Evolutionary conservation across 164 flowering plant species (phyloP).

Genomic region (Sextonia rubra): DNA sequence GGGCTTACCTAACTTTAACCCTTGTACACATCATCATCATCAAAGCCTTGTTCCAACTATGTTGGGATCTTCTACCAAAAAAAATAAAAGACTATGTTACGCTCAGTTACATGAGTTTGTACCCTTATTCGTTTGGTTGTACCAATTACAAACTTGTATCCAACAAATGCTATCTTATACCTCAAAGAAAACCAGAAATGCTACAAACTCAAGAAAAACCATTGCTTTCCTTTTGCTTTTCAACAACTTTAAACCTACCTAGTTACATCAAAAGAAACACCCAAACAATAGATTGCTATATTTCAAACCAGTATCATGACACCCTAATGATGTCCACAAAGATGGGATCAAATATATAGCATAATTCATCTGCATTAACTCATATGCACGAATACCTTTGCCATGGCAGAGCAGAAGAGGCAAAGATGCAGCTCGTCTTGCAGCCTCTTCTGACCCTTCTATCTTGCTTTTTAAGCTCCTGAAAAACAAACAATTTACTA

Average conservation of each 20-base stretch:
- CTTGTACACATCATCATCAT: too few species aligned
- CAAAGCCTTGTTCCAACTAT: too few species aligned
- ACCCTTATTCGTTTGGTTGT: too few species aligned
- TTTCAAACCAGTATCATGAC: not conserved
- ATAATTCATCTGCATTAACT: not conserved
- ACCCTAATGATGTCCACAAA: not conserved
- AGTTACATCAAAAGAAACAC: not conserved
- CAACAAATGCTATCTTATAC: not conserved
- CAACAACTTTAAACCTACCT: not conserved
- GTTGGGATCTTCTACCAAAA: not conserved
- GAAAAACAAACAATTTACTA: constrained; percentile 13
- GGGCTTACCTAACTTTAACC: too few species aligned
- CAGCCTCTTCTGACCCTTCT: constrained; percentile 74
- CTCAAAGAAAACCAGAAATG: too few species aligned
- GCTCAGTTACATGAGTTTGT: not conserved
- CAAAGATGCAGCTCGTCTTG: constrained; percentile 78
- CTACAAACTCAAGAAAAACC: not conserved
- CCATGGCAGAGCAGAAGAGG: constrained; percentile 92
- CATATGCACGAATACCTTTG: constrained; percentile 41
- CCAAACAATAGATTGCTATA: not conserved
- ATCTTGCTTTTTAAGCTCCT: constrained; percentile 73
- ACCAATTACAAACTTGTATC: not conserved
- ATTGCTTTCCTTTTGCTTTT: not conserved
- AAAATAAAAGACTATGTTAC: too few species aligned
- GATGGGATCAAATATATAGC: constrained; percentile 14